Percentiles rank a stretch among this genome's conserved stretches.
Evolutionary conservation across 352 stramenopile species (phyloP).

Genomic region (Aphanomyces invadans): DNA sequence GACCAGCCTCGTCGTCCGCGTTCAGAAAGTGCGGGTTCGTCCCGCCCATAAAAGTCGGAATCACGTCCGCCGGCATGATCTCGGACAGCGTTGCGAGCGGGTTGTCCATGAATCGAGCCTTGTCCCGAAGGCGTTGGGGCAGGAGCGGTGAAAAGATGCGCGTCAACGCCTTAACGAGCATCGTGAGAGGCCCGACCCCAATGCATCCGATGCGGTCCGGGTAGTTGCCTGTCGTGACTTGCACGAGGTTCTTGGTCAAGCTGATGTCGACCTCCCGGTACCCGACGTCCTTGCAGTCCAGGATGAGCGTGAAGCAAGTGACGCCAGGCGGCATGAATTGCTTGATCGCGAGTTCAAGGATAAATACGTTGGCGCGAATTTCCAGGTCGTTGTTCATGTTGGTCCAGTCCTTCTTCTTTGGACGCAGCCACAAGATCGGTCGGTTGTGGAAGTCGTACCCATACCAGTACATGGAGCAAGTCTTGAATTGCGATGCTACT

Average conservation of each 20-base stretch:
- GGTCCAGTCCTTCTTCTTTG: slow-evolving; percentile 47
- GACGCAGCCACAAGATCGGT: slow-evolving; percentile 58
- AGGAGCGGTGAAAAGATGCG: slow-evolving; percentile 51
- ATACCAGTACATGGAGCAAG: slow-evolving; percentile 64
- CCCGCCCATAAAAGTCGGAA: slow-evolving; percentile 46
- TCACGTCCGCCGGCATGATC: slow-evolving; percentile 48
- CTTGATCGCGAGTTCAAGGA: slow-evolving; percentile 44
- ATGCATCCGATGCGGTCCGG: slow-evolving; percentile 56
- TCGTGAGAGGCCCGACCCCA: slow-evolving; percentile 45
- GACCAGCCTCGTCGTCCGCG: slow-evolving; percentile 1
- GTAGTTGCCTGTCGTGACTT: slow-evolving; percentile 55
- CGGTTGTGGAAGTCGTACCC: slow-evolving; percentile 59
- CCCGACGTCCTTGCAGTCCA: slow-evolving; percentile 42
- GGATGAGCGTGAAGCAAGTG: slow-evolving; percentile 53
- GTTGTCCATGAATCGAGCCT: slow-evolving; percentile 52
- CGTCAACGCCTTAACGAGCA: slow-evolving; percentile 41
- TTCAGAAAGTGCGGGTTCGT: slow-evolving; percentile 34
- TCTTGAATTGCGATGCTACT: slow-evolving; percentile 38
- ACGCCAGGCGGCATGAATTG: slow-evolving; percentile 49
- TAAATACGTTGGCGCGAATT: slow-evolving; percentile 48
- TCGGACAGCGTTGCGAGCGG: slow-evolving; percentile 42
- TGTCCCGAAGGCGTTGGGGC: slow-evolving; percentile 39
- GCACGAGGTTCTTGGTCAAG: slow-evolving; percentile 46
- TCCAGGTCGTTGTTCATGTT: slow-evolving; percentile 49
- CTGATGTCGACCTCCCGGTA: slow-evolving; percentile 44